phyloP scores from a whole-genome alignment of 805 yeast species.

The Candida loeiensis region DNA sequence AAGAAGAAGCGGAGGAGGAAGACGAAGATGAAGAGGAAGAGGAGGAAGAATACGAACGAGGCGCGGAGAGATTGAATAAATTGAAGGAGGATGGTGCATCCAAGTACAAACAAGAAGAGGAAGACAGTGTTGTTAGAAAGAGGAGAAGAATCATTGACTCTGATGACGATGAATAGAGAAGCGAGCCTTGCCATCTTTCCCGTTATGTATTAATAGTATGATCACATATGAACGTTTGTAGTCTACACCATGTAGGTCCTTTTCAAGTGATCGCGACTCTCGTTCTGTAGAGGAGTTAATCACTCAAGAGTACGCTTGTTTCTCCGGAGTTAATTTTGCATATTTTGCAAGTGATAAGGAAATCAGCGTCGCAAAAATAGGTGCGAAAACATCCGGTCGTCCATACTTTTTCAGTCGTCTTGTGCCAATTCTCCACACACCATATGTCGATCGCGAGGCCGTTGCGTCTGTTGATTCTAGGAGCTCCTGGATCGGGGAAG shows the following conservation, averaged over 20 bases:
- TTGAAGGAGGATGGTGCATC: constrained; percentile 56
- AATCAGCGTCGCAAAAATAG: background rate
- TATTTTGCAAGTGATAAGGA: background rate
- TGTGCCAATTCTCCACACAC: background rate
- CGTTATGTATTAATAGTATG: background rate
- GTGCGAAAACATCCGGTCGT: background rate
- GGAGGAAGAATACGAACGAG: constrained; percentile 49
- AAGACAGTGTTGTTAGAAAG: constrained; percentile 32
- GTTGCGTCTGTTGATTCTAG: constrained; percentile 67
- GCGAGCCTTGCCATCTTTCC: background rate
- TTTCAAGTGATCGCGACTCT: too few relatives aligned
- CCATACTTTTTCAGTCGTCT: background rate
- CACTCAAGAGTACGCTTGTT: background rate
- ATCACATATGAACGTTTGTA: too few relatives aligned
- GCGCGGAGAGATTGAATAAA: constrained; percentile 55
- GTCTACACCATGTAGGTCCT: too few relatives aligned
- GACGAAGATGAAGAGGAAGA: constrained; percentile 45
- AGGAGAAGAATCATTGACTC: constrained; percentile 48
- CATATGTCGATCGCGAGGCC: constrained; percentile 29
- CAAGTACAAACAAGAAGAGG: constrained; percentile 40
- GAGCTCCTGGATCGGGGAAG: constrained; percentile 96
- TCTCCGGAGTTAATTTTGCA: background rate
- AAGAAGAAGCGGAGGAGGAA: constrained; percentile 32
- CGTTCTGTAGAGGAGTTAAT: too few relatives aligned
- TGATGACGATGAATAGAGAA: constrained; percentile 36